Base-by-base conservation (phyloP, 140 eudicot genomes). In the Ambrosia hybrid region DNA sequence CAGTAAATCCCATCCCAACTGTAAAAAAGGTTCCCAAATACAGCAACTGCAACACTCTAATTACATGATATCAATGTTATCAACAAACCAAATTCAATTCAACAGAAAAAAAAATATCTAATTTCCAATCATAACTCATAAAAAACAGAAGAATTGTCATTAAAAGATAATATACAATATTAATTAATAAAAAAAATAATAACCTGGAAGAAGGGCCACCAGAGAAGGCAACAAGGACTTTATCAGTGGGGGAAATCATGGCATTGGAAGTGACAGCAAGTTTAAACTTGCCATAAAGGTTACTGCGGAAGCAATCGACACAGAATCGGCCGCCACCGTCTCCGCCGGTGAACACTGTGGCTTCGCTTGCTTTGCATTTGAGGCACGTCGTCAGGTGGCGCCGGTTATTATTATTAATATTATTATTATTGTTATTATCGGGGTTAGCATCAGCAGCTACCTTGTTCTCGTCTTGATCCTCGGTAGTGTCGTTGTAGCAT, bases 161-260 rank as follows among this genome's bases (percentile, higher is more conserved):
- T 5, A 38, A 15, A 59, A 41, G 6, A 17, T 11, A 10, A 21
- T 21, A 21, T 21, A 5, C 1, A 51, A 33, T 4, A 60, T 8
- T 4, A 8, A 60, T 61, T 4, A 49, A 49, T 1, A 6, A 49
- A 61, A 64, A 21, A 21, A 21, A 21, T 21, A 21, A 16, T 67
- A 48, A 94, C 99, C 99, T 88, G 38, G 99, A 94, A 11, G 96
- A 81, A 60, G 91, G 38, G 15, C 96, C 99, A 66, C 96, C 99
- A 12, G 99, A 94, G 85, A 94, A 94, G 4, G 96, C 99, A 3
- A 94, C 91, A 12, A 94, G 97, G 48, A 94, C 90, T 17, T 88
- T 94, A 80, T 94, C 99, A 11, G 91, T 56, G 0, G 99, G 94
- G 6, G 90, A 73, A 82, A 94, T 94, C 99, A 90, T 83, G 67